phyloP scores from a whole-genome alignment of 805 yeast genomes.

The Saccharomycopsis sp. region DNA sequence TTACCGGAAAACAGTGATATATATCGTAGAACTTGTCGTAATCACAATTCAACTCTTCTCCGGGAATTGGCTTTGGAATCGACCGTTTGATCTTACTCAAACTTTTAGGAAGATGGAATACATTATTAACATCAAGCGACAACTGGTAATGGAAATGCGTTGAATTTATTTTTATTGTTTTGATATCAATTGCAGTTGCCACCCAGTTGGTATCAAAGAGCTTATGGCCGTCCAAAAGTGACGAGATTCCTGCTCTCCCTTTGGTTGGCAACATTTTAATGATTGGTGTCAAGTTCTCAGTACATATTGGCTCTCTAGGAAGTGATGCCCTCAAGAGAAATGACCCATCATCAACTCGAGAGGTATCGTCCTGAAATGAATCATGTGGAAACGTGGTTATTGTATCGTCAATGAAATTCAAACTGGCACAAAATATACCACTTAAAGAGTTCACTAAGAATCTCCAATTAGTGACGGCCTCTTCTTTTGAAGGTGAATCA shows the following conservation, averaged over 20 bases:
- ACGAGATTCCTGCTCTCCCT: constrained; percentile 82
- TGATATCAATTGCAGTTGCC: constrained; percentile 79
- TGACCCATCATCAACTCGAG: constrained; percentile 31
- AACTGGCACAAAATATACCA: constrained; percentile 91
- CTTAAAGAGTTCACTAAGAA: constrained; percentile 68
- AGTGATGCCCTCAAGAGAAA: constrained; percentile 75
- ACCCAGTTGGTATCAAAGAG: constrained; percentile 93
- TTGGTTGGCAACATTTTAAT: constrained; percentile 84
- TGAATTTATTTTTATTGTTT: constrained; percentile 42
- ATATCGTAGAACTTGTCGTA: constrained; percentile 44
- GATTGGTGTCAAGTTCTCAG: constrained; percentile 94
- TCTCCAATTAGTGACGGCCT: constrained; percentile 63
- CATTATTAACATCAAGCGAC: constrained; percentile 63
- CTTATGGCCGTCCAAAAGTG: constrained; percentile 83
- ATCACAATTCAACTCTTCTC: constrained; percentile 72
- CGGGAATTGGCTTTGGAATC: constrained; percentile 74
- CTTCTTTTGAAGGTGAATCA: constrained; percentile 50
- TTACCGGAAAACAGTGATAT: constrained; percentile 75
- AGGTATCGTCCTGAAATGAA: constrained; percentile 29
- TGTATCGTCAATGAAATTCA: constrained; percentile 77
- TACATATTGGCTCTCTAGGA: constrained; percentile 93
- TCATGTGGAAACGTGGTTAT: constrained; percentile 64
- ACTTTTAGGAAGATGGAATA: constrained; percentile 62
- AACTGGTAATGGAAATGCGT: constrained; percentile 43
- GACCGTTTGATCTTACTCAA: constrained; percentile 58